Percentiles rank a stretch among this genome's conserved stretches.
Evolutionary conservation across 176 grass and related monocot species (phyloP).

Genomic region (Bothriochloa decipiens): DNA sequence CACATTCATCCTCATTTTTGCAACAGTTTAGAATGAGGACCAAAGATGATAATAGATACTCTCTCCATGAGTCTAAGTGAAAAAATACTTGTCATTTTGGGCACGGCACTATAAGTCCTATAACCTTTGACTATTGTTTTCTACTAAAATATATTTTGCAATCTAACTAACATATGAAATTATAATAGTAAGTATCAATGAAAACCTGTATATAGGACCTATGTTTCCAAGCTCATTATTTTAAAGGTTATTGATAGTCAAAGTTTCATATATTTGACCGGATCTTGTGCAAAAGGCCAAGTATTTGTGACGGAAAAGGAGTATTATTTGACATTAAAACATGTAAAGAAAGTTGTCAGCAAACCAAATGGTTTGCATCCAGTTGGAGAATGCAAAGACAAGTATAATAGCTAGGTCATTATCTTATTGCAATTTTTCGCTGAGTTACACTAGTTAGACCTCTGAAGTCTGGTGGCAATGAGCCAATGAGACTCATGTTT

Average conservation of each 20-base stretch:
- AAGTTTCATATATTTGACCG: not conserved
- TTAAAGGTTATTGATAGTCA: not conserved
- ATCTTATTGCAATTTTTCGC: not conserved
- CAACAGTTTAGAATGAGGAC: not conserved
- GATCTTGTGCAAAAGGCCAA: not conserved
- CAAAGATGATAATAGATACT: not conserved
- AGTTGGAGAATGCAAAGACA: not conserved
- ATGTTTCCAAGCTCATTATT: not conserved
- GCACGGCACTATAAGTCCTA: not conserved
- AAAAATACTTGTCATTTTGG: not conserved
- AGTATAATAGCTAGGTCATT: not conserved
- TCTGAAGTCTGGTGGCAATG: not conserved
- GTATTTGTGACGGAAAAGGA: not conserved
- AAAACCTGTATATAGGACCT: not conserved
- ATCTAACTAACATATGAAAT: not conserved
- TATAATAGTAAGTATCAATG: not conserved
- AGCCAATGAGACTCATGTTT: not conserved
- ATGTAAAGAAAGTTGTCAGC: not conserved
- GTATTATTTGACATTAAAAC: not conserved
- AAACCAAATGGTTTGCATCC: not conserved
- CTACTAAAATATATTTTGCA: not conserved
- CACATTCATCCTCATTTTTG: constrained; percentile 3
- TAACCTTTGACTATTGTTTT: not conserved
- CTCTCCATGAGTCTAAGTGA: not conserved
- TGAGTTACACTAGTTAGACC: not conserved